phyloP scores from a whole-genome alignment of 2,329 filamentous ascomycete species.

The Ophiostoma perfectum region DNA sequence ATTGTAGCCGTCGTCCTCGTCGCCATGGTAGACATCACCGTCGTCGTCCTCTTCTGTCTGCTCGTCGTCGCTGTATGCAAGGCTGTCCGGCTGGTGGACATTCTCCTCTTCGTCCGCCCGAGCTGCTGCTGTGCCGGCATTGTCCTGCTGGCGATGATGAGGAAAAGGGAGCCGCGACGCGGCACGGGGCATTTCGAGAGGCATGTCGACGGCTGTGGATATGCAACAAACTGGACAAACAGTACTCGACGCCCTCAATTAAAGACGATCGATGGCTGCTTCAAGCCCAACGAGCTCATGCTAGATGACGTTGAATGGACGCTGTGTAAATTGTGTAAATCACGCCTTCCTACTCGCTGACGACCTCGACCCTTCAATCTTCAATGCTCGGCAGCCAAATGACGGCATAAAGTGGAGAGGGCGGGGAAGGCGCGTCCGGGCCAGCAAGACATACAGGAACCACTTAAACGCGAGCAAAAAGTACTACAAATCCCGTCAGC shows the following conservation, averaged over 20 bases:
- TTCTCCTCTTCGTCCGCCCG: slow-evolving; percentile 17
- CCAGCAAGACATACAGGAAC: not conserved
- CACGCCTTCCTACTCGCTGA: slow-evolving; percentile 11
- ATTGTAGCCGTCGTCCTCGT: slow-evolving; percentile 1
- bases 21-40: not conserved
- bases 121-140: not conserved
- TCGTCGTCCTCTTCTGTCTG: not conserved
- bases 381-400: not conserved
- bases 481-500: not conserved
- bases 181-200: slow-evolving; percentile 19
- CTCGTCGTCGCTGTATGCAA: not conserved
- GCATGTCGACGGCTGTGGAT: slow-evolving; percentile 6
- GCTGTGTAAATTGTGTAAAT: too few species aligned
- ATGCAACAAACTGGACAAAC: too few species aligned
- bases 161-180: slow-evolving; percentile 13
- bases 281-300: too few species aligned
- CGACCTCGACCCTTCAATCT: not conserved
- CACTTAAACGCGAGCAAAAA: not conserved
- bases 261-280: too few species aligned
- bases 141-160: not conserved
- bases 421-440: not conserved
- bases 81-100: not conserved
- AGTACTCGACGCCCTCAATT: too few species aligned
- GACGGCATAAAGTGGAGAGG: slow-evolving; percentile 15
- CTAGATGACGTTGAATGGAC: too few species aligned